Conservation (phyloP, 345 rosid species). For the Salix brachista region DNA sequence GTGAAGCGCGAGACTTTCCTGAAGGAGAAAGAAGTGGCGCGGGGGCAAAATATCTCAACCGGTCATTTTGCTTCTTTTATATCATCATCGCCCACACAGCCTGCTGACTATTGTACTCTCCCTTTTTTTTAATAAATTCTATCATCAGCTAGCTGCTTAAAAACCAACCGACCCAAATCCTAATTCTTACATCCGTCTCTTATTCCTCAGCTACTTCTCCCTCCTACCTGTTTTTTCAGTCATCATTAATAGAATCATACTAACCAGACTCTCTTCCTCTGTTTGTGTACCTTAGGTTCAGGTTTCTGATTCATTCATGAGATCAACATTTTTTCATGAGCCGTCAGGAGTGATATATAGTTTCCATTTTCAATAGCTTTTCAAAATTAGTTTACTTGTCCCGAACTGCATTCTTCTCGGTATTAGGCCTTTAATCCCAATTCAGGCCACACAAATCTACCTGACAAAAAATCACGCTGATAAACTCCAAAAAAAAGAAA, state of each 20-base stretch:
- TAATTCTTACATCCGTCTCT: neutral
- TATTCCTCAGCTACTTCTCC: neutral
- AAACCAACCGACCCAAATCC: neutral
- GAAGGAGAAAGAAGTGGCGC: conserved; percentile 6
- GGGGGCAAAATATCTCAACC: neutral
- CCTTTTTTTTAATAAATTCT: too few relatives aligned
- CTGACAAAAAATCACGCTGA: neutral
- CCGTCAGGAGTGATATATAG: neutral
- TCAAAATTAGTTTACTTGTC: neutral
- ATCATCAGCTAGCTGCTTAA: neutral
- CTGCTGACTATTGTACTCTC: neutral
- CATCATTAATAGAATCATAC: neutral
- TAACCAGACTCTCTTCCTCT: neutral
- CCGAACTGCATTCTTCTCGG: neutral
- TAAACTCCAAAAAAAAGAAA: neutral
- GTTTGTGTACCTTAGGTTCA: neutral
- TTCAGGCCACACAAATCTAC: neutral
- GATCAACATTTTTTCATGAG: neutral
- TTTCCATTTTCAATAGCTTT: neutral
- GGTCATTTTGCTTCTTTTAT: neutral
- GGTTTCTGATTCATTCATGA: neutral
- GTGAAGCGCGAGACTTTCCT: conserved; percentile 11
- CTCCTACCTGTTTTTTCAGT: neutral
- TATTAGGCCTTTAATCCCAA: neutral
- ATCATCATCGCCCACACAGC: neutral